Conservation (phyloP, 2,329 filamentous ascomycete species). For the Berkeleyomyces basicola region DNA sequence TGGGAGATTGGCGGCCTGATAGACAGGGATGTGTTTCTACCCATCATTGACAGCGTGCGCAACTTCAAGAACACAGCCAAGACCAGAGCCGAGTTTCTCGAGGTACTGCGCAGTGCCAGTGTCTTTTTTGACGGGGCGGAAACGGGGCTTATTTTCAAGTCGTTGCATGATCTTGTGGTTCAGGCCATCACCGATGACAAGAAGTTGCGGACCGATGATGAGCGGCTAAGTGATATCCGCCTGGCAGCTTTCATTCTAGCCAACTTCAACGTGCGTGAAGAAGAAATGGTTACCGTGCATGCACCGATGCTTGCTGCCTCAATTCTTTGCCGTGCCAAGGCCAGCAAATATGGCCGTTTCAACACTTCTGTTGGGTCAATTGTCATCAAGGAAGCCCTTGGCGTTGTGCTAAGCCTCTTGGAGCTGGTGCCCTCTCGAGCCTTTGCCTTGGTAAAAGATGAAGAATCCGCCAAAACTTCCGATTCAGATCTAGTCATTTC, state of each 20-base stretch:
- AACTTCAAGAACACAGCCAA: slow-evolving; percentile 50
- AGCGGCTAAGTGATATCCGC: slow-evolving; percentile 46
- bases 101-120: slow-evolving; percentile 82
- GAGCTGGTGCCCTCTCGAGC: slow-evolving; percentile 49
- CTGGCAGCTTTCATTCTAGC: slow-evolving; percentile 67
- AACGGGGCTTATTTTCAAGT: slow-evolving; percentile 79
- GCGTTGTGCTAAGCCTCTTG: slow-evolving; percentile 39
- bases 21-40: slow-evolving; percentile 75
- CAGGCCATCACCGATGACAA: slow-evolving; percentile 28
- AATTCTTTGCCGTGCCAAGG: slow-evolving; percentile 23
- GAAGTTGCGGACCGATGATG: slow-evolving; percentile 18
- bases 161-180: slow-evolving; percentile 53
- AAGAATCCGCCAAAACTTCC: slow-evolving; percentile 13
- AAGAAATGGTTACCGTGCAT: slow-evolving; percentile 84
- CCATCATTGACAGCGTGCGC: slow-evolving; percentile 65
- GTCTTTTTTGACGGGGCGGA: slow-evolving; percentile 97
- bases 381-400: slow-evolving; percentile 23
- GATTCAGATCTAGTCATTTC: slow-evolving; percentile 29
- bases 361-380: slow-evolving; percentile 40
- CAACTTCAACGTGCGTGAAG: slow-evolving; percentile 86
- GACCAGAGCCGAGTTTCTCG: slow-evolving; percentile 56
- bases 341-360: slow-evolving; percentile 4
- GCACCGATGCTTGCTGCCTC: slow-evolving; percentile 61
- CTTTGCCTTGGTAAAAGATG: slow-evolving; percentile 27
- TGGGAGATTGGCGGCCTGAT: slow-evolving; percentile 92